phyloP scores from a whole-genome alignment of 1,284 basidiomycete genomes.

The Cutaneotrichosporon cavernicola region DNA sequence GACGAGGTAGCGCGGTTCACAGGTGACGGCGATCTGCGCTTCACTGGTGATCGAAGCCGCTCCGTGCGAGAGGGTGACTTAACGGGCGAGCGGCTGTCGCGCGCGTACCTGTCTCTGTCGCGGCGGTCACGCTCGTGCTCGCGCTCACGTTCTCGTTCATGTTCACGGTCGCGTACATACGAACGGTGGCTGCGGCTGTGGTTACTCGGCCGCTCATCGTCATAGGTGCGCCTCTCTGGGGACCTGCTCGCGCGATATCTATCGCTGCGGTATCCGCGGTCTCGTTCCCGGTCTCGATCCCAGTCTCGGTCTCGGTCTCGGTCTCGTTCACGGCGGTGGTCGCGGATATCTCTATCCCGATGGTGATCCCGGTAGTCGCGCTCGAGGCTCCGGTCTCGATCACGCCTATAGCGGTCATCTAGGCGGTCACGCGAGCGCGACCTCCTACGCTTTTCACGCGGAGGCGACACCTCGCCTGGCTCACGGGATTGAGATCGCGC shows the following conservation, averaged over 20 bases:
- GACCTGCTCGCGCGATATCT: conserved; percentile 5
- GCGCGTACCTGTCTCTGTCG: conserved; percentile 6
- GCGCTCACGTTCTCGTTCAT: conserved; percentile 3
- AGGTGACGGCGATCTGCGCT: conserved; percentile 11
- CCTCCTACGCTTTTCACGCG: background rate
- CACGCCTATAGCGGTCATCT: conserved; percentile 5
- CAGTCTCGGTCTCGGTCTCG: conserved; percentile 16
- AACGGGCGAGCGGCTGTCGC: background rate
- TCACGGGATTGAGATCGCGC: conserved; percentile 3
- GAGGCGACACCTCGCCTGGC: conserved; percentile 2
- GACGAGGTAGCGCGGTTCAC: conserved; percentile 8
- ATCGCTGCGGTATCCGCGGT: conserved; percentile 1
- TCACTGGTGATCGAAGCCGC: background rate
- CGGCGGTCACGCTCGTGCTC: conserved; percentile 4
- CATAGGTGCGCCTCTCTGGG: conserved; percentile 12
- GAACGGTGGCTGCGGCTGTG: background rate
- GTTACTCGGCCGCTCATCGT: conserved; percentile 11
- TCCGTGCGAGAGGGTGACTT: conserved; percentile 11
- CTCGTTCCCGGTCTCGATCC: conserved; percentile 14
- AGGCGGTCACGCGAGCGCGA: conserved; percentile 12
- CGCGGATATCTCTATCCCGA: background rate
- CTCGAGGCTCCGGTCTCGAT: conserved; percentile 14
- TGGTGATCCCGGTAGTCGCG: conserved; percentile 14
- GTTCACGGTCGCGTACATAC: background rate
- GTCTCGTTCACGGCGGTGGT: conserved; percentile 4